phyloP scores from a whole-genome alignment of 768 basidiomycete species.

The Neoboletus magnificus region DNA sequence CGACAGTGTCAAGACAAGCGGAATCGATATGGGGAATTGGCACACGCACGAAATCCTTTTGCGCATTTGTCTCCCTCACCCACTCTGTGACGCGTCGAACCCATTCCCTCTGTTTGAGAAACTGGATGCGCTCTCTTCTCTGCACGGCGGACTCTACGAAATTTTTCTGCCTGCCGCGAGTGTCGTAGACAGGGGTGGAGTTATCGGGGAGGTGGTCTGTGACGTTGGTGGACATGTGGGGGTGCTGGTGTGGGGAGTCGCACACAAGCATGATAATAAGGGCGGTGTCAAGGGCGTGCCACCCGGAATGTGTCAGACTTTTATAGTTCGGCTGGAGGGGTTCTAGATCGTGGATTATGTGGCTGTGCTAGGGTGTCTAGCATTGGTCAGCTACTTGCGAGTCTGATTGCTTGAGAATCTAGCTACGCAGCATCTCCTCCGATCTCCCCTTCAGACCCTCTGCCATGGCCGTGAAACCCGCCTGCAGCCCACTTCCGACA shows the following conservation, averaged over 20 bases:
- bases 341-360: slow-evolving; percentile 21
- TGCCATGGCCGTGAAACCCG: slow-evolving; percentile 53
- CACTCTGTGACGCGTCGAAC: slow-evolving; percentile 40
- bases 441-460: slow-evolving; percentile 52
- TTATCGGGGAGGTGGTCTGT: neutral
- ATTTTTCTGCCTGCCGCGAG: slow-evolving; percentile 42
- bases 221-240: slow-evolving; percentile 13
- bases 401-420: too few relatives aligned
- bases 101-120: slow-evolving; percentile 45
- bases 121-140: slow-evolving; percentile 50
- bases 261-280: slow-evolving; percentile 20
- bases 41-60: slow-evolving; percentile 22
- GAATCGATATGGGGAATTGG: neutral
- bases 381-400: slow-evolving; percentile 22
- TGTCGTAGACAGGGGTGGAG: slow-evolving; percentile 35
- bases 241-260: neutral
- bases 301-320: slow-evolving; percentile 13
- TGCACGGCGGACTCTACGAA: slow-evolving; percentile 46
- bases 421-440: slow-evolving; percentile 41
- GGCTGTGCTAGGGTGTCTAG: slow-evolving; percentile 26
- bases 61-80: slow-evolving; percentile 32
- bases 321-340: slow-evolving; percentile 10
- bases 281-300: slow-evolving; percentile 5
- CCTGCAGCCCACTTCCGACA: slow-evolving; percentile 39
- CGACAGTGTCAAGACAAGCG: neutral